Base-by-base conservation (phyloP, 306 rosid species). In the Dalbergia oliveri region DNA sequence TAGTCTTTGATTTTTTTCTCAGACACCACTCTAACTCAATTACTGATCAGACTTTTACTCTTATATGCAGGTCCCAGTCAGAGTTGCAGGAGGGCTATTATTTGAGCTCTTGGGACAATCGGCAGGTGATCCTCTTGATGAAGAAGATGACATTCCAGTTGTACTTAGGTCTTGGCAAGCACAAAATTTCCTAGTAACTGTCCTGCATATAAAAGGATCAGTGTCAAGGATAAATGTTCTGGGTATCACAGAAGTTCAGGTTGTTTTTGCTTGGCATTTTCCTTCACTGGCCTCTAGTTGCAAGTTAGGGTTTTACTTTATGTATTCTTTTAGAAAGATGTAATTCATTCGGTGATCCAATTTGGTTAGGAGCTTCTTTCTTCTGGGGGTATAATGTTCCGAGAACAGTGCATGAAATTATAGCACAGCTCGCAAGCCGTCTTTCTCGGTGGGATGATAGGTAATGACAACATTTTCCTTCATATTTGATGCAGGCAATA, bases 391-490 rank as follows among this genome's bases (percentile, higher is more conserved):
- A 90, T 83, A 88, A 90, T 78, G 80, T 77, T 78, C 97, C 99
- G 0, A 91, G 91, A 86, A 91, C 98, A 14, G 98, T 84, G 62
- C 99, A 93, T 88, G 99, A 91, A 88, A 89, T 95, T 72, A 90
- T 95, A 81, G 94, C 99, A 68, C 94, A 82, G 12, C 91, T 95
- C 66, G 79, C 89, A 84, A 76, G 84, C 87, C 97, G 89, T 63
- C 98, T 95, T 83, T 78, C 97, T 66, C 97, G 94, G 82, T 95
- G 99, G 99, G 99, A 95, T 86, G 97, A 95, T 77, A 90, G 99
- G 98, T 95, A 90, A 86, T 69, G 21, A 64, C 50, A 41, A 41
- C 57, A 69, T 62, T 77, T 41, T 50, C 49, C 23, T 73, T 57
- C 37, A 47, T 51, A 62, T 62, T 9, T 84, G 61, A 19, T 77